Evolutionary conservation across 1,139 yeast genomes (phyloP).

Genomic region (Pichia sp.): DNA sequence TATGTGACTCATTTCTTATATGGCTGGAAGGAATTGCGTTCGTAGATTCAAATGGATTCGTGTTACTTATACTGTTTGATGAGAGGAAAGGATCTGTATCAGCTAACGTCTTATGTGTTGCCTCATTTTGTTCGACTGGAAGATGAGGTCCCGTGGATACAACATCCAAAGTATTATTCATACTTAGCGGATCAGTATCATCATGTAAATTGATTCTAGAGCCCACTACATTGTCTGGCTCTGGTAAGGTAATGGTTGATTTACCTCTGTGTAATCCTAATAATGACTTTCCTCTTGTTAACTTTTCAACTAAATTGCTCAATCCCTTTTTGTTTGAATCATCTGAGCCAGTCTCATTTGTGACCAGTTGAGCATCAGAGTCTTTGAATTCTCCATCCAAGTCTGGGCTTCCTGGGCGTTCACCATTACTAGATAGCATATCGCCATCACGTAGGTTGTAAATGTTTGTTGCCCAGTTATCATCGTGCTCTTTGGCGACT

Average conservation of each 20-base stretch:
- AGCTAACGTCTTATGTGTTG: background rate
- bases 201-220: background rate
- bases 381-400: conserved; percentile 1
- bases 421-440: conserved; percentile 13
- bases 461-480: conserved; percentile 67
- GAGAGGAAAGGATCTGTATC: conserved; percentile 10
- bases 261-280: conserved; percentile 18
- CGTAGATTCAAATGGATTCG: conserved; percentile 7
- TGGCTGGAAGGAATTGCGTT: conserved; percentile 3
- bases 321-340: conserved; percentile 10
- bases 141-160: conserved; percentile 1
- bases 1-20: conserved; percentile 9
- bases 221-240: background rate
- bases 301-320: conserved; percentile 12
- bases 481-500: conserved; percentile 68
- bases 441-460: conserved; percentile 43
- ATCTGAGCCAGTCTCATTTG: conserved; percentile 1
- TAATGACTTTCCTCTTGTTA: conserved; percentile 23
- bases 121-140: background rate
- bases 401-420: conserved; percentile 9
- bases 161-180: background rate
- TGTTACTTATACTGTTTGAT: background rate
- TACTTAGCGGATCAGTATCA: background rate
- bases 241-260: conserved; percentile 1
- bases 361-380: background rate